Conservation (phyloP, 2,329 filamentous ascomycete genomes). For the Aspergillus clavatus region DNA sequence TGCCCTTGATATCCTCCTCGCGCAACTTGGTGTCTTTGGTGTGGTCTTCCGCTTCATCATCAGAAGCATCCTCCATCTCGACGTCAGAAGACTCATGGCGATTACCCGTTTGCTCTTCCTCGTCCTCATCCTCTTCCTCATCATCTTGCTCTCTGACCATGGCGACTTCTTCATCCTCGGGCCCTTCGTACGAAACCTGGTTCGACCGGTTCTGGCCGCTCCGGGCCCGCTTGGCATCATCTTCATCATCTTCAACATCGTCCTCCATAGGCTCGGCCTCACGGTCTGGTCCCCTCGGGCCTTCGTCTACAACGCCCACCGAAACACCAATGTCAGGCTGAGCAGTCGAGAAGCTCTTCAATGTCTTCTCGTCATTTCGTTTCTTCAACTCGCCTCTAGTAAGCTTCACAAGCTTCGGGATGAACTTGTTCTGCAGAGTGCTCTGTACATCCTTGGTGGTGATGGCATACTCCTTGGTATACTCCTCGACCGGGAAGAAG, state of each 20-base stretch:
- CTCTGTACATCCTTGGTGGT: slow-evolving; percentile 68
- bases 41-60: slow-evolving; percentile 41
- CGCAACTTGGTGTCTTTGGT: slow-evolving; percentile 48
- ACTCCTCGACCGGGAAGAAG: slow-evolving; percentile 81
- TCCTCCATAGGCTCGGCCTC: slow-evolving; percentile 61
- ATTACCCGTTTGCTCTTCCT: slow-evolving; percentile 42
- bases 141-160: slow-evolving; percentile 62
- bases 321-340: slow-evolving; percentile 70
- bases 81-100: slow-evolving; percentile 33
- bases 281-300: slow-evolving; percentile 42
- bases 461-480: slow-evolving; percentile 81
- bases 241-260: slow-evolving; percentile 71
- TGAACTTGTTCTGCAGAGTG: slow-evolving; percentile 74
- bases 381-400: slow-evolving; percentile 75
- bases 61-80: slow-evolving; percentile 30
- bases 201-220: slow-evolving; percentile 65
- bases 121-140: slow-evolving; percentile 50
- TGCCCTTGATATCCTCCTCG: slow-evolving; percentile 60
- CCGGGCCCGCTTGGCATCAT: slow-evolving; percentile 63
- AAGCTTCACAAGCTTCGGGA: slow-evolving; percentile 65
- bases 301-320: slow-evolving; percentile 53
- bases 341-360: slow-evolving; percentile 58
- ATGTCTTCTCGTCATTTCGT: slow-evolving; percentile 58
- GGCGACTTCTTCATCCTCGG: slow-evolving; percentile 87
- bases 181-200: slow-evolving; percentile 82